These are phyloP conservation scores for Clathrospora elynae DNA, from an alignment of 2,329 filamentous ascomycete genomes.

Conservation along the genomic window DNA sequence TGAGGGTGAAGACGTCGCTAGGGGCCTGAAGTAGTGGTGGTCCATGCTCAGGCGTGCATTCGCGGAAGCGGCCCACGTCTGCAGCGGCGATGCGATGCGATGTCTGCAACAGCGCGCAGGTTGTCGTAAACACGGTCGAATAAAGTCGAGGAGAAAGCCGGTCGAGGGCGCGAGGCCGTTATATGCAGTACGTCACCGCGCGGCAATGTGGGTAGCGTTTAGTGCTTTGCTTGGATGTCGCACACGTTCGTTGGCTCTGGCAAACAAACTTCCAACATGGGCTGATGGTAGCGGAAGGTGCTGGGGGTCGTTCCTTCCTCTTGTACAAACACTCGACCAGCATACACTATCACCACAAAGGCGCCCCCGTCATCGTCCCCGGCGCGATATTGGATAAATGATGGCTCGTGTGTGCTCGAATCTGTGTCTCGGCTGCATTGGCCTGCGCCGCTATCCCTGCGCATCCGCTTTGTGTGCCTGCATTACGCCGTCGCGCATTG, in stretches of 20 bases:
- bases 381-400: slow-evolving; percentile 2
- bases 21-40: slow-evolving; percentile 13
- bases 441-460: too few species aligned
- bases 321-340: slow-evolving; percentile 15
- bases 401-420: slow-evolving; percentile 5
- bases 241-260: slow-evolving; percentile 3
- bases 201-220: background rate
- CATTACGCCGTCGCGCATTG: too few species aligned
- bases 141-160: background rate
- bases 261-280: slow-evolving; percentile 4
- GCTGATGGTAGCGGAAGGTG: background rate
- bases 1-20: slow-evolving; percentile 16
- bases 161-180: background rate
- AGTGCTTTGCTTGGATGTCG: slow-evolving; percentile 8
- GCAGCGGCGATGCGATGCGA: slow-evolving; percentile 7
- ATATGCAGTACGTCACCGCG: background rate
- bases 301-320: slow-evolving; percentile 13
- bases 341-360: slow-evolving; percentile 1
- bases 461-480: too few species aligned
- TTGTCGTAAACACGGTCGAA: background rate
- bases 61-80: too few species aligned
- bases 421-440: background rate
- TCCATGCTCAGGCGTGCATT: slow-evolving; percentile 22
- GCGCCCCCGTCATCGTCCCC: slow-evolving; percentile 3
- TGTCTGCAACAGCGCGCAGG: background rate